Conservation (phyloP, 352 stramenopile species). For the Pythium vanterpoolii region DNA sequence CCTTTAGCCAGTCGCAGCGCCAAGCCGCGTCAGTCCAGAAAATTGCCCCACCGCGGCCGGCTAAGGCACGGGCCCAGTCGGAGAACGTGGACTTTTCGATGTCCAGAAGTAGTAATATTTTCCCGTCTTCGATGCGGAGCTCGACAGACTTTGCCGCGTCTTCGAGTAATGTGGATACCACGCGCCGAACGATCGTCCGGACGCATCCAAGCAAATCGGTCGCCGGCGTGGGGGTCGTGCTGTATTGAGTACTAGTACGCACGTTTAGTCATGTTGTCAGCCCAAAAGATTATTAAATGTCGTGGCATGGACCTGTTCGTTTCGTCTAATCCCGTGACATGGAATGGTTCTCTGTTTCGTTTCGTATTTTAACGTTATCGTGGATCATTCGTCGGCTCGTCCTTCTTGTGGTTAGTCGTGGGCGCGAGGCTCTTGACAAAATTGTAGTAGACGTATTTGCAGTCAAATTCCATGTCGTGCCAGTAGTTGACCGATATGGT, state of each 20-base stretch:
- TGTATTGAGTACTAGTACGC: constrained; percentile 16
- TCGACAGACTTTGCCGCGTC: background rate
- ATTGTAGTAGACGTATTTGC: constrained; percentile 85
- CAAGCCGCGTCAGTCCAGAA: constrained; percentile 2
- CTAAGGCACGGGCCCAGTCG: constrained; percentile 13
- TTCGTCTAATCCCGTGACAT: too few species aligned
- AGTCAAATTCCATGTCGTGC: constrained; percentile 89
- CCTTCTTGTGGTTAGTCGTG: background rate
- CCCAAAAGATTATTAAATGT: too few species aligned
- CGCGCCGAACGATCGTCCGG: constrained; percentile 6
- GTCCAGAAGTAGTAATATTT: background rate
- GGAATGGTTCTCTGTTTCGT: too few species aligned
- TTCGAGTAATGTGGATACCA: background rate
- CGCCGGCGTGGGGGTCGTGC: constrained; percentile 4
- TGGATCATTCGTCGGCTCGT: background rate
- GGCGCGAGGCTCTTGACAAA: constrained; percentile 65
- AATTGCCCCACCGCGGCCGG: background rate
- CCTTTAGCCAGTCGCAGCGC: too few species aligned
- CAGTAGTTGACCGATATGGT: constrained; percentile 89
- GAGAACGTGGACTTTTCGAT: background rate
- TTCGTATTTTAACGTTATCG: too few species aligned
- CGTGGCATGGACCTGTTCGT: too few species aligned
- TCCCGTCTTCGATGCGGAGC: background rate
- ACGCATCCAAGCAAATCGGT: constrained; percentile 20
- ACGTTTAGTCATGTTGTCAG: too few species aligned